Base-by-base conservation (phyloP, 192 early-diverging fungal genomes). In the Umbelopsis vinacea region DNA sequence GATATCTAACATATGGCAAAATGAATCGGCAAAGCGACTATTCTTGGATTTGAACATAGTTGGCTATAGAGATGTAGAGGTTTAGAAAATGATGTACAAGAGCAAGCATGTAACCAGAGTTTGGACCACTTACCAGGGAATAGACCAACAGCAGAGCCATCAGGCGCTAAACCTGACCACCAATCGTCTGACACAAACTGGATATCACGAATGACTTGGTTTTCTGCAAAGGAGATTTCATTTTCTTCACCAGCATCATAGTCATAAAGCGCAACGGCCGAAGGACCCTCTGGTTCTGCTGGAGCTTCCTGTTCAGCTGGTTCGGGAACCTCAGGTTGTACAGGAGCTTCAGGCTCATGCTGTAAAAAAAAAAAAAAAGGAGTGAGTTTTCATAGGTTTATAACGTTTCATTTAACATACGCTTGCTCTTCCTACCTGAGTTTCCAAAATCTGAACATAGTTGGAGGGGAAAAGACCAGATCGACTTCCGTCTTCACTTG, bases 191-290 rank as follows among this genome's bases (percentile, higher is more conserved):
- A 89, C 0, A 91, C 89, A 76, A 92, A 92, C 70, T 91, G 91
- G 70, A 98, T 92, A 26, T 94, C 76, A 4, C 80, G 83, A 71
- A 98, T 95, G 5, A 76, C 48, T 21, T 95, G 92, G 38, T 90
- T 91, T 21, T 90, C 92, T 0, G 33, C 38, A 74, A 98, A 96
- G 8, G 88, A 84, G 24, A 98, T 81, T 77, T 98, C 97, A 77
- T 95, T 95, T 8, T 89, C 90, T 71, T 97, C 96, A 4, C 83
- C 87, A 5, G 95, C 94, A 14, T 87, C 87, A 76, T 96, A 98
- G 67, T 96, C 94, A 76, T 94, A 98, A 21, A 91, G 67, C 0
- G 89, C 91, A 19, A 85, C 55, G 7, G 91, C 90, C 14, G 85
- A 74, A 22, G 81, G 77, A 24, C 74, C 75, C 11, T 78, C 74